phyloP scores from a whole-genome alignment of 2,329 filamentous ascomycete species.

The Rachicladosporium sp. region DNA sequence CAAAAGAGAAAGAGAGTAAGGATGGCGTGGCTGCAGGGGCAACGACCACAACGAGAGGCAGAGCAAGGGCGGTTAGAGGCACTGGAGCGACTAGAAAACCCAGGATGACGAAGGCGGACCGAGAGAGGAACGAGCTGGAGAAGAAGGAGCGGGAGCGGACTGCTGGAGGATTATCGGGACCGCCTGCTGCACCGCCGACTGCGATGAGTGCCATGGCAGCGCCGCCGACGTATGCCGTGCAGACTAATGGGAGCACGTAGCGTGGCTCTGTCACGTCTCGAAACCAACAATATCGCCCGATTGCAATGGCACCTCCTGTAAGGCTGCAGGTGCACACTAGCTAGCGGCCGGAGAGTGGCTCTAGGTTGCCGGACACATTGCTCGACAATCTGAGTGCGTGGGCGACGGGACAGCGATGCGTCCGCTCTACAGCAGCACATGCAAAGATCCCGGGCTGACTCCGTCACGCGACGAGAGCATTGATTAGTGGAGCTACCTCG shows the following conservation, averaged over 20 bases:
- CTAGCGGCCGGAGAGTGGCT: too few species aligned
- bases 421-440: too few species aligned
- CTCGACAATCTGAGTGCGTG: too few species aligned
- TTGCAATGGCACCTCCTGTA: too few species aligned
- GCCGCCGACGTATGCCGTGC: constrained; percentile 2
- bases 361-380: too few species aligned
- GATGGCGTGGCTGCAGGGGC: constrained; percentile 9
- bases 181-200: constrained; percentile 1
- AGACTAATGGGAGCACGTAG: neutral
- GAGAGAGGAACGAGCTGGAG: constrained; percentile 67
- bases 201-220: neutral
- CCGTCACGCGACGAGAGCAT: too few species aligned
- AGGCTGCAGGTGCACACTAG: too few species aligned
- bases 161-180: constrained; percentile 14
- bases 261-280: too few species aligned
- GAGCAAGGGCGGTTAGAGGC: constrained; percentile 59
- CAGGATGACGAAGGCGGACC: constrained; percentile 74
- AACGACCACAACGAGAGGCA: constrained; percentile 30
- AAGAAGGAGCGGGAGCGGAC: constrained; percentile 60
- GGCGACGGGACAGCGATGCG: too few species aligned
- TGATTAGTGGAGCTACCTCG: too few species aligned
- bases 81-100: constrained; percentile 67
- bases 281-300: too few species aligned
- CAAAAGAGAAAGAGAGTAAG: constrained; percentile 12
- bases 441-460: too few species aligned